These are phyloP conservation scores for Entophlyctis luteolus DNA, from an alignment of 192 early-diverging fungal species.

Conservation along the genomic window DNA sequence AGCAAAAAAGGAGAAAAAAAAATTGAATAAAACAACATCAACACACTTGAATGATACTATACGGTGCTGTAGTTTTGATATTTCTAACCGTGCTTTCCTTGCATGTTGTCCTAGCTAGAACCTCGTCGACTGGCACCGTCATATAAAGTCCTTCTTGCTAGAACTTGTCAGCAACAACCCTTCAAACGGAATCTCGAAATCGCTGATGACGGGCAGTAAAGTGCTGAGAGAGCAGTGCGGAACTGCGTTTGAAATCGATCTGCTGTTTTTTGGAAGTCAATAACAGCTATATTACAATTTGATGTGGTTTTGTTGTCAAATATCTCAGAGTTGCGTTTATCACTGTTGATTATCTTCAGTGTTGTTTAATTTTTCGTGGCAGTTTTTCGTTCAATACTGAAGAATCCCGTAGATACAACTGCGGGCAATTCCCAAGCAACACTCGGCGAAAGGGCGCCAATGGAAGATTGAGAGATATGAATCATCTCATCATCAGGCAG, in stretches of 20 bases:
- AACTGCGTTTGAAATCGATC: conserved; percentile 18
- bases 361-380: too few species aligned
- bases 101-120: conserved; percentile 77
- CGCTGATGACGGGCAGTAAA: conserved; percentile 20
- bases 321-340: conserved; percentile 70
- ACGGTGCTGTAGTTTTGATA: too few species aligned
- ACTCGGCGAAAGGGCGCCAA: too few species aligned
- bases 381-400: too few species aligned
- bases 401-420: too few species aligned
- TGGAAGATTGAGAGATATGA: too few species aligned
- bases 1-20: too few species aligned
- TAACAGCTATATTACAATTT: not conserved
- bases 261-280: conserved; percentile 4
- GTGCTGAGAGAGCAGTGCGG: conserved; percentile 10
- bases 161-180: conserved; percentile 40
- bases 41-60: conserved; percentile 53
- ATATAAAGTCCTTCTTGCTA: conserved; percentile 71
- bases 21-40: conserved; percentile 32
- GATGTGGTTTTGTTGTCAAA: conserved; percentile 5
- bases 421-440: too few species aligned
- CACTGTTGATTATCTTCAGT: conserved; percentile 89
- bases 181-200: conserved; percentile 4
- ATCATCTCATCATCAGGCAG: too few species aligned
- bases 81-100: conserved; percentile 68
- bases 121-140: conserved; percentile 79